A percentile compares a stretch with the other conserved stretches of the same genome.
Evolutionary conservation across 257 asterid genomes (phyloP).

Genomic region (Solanum okadae): DNA sequence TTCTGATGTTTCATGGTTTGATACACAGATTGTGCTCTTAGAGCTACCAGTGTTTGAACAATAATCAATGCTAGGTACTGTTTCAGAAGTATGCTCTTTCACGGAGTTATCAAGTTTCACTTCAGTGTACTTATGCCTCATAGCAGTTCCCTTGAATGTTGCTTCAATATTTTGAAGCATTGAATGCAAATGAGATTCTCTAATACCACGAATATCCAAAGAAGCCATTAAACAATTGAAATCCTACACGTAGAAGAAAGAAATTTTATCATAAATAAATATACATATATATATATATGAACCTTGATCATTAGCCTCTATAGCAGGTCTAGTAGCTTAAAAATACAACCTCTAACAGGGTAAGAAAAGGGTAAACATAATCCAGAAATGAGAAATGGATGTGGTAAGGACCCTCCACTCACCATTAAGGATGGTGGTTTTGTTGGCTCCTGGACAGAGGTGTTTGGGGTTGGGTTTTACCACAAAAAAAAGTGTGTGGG

Average conservation of each 20-base stretch:
- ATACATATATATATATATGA: background rate
- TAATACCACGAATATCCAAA: constrained; percentile 72
- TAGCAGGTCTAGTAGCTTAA: background rate
- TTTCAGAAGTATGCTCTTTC: constrained; percentile 20
- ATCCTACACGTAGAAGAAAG: constrained; percentile 31
- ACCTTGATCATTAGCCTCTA: background rate
- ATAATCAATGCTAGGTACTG: constrained; percentile 8
- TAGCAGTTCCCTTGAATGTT: constrained; percentile 45
- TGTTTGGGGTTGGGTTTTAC: background rate
- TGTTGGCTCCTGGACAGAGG: background rate
- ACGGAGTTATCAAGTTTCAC: constrained; percentile 6
- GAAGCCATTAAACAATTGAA: constrained; percentile 67
- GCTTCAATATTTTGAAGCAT: constrained; percentile 64
- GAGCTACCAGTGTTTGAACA: constrained; percentile 10
- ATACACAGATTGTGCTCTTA: constrained; percentile 5
- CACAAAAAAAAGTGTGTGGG: background rate
- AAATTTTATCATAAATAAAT: background rate
- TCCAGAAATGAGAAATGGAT: background rate
- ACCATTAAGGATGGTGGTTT: background rate
- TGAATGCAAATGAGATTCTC: constrained; percentile 74
- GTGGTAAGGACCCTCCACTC: background rate
- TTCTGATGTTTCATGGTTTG: constrained; percentile 10
- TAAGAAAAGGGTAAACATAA: background rate
- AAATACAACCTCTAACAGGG: background rate
- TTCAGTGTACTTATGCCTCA: constrained; percentile 9